Percentiles rank a stretch among this genome's conserved stretches.
Evolutionary conservation across 768 basidiomycete species (phyloP).

Genomic region (Clathrus columnatus): DNA sequence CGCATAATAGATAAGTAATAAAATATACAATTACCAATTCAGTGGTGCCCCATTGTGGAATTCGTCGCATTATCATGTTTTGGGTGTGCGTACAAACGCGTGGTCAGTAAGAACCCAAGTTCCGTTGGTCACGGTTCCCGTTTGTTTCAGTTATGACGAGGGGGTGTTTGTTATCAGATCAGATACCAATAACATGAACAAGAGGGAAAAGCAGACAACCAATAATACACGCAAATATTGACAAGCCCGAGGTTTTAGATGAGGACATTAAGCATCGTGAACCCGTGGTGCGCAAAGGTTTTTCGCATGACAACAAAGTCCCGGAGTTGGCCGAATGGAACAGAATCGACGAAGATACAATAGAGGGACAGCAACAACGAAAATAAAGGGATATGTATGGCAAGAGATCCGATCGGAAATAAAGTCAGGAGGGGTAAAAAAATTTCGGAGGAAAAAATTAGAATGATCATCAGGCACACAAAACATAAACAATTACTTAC

Average conservation of each 20-base stretch:
- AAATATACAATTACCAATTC: not conserved
- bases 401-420: not conserved
- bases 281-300: no score
- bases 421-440: constrained; percentile 14
- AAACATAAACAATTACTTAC: constrained; percentile 35
- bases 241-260: no score
- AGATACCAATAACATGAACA: not conserved
- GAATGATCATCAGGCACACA: no score
- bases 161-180: no score
- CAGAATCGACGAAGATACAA: no score
- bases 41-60: not conserved
- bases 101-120: no score
- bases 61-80: not conserved
- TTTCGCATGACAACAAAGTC: no score
- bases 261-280: no score
- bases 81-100: not conserved
- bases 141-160: no score
- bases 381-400: not conserved
- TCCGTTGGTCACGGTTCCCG: no score
- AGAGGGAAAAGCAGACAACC: constrained; percentile 1
- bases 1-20: not conserved
- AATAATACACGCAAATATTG: no score
- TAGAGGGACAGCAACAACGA: no score
- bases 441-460: not conserved
- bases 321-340: not conserved